Evolutionary conservation across 164 flowering plant species (phyloP).

Genomic region (Aristolochia contorta): DNA sequence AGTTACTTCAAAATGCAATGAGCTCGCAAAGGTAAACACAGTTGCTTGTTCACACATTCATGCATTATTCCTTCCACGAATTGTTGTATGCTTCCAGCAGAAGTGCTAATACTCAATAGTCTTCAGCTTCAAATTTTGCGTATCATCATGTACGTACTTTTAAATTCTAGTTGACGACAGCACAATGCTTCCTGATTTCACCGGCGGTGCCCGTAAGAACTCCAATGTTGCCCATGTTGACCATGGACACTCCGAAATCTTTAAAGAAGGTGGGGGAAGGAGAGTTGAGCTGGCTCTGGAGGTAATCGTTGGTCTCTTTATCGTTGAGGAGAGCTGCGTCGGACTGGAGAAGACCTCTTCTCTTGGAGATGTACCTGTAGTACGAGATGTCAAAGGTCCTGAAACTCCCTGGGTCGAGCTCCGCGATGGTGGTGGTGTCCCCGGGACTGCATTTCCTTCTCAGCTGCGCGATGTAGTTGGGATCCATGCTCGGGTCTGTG

Average conservation of each 20-base stretch:
- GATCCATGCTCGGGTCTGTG: slow-evolving; percentile 35
- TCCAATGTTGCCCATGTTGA: slow-evolving; percentile 39
- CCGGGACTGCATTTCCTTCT: slow-evolving; percentile 26
- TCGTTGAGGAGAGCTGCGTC: slow-evolving; percentile 52
- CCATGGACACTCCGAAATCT: slow-evolving; percentile 48
- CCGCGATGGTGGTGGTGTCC: slow-evolving; percentile 16
- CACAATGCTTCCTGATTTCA: slow-evolving; percentile 39
- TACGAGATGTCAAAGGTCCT: slow-evolving; percentile 36
- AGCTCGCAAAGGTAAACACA: no score
- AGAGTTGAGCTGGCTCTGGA: slow-evolving; percentile 16
- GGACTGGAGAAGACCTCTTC: slow-evolving; percentile 43
- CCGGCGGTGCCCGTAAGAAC: slow-evolving; percentile 36
- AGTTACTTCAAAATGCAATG: no score
- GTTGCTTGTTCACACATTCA: no score
- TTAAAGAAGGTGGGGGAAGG: slow-evolving; percentile 18
- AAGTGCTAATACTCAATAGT: no score
- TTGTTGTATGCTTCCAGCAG: no score
- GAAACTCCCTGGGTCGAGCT: slow-evolving; percentile 64
- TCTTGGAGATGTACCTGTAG: slow-evolving; percentile 26
- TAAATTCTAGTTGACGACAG: slow-evolving; percentile 19
- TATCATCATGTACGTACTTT: no score
- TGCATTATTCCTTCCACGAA: no score
- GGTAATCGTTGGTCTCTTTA: slow-evolving; percentile 25
- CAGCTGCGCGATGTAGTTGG: slow-evolving; percentile 22
- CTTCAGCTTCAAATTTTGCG: no score